Conservation (phyloP, 805 yeast species). For the Clavispora santaluciae region DNA sequence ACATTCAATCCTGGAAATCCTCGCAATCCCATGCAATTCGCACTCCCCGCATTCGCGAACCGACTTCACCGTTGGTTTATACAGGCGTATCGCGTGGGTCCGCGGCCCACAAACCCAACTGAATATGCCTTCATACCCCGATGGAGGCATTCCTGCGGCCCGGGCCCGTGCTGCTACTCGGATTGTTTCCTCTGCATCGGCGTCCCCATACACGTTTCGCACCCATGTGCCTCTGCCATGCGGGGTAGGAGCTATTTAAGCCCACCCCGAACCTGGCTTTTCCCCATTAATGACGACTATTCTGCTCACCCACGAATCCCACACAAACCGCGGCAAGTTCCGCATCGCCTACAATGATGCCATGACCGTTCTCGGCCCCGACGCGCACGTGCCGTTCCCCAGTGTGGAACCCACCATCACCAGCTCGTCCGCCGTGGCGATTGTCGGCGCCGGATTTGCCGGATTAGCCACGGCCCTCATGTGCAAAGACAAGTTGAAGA, state of each 20-base stretch:
- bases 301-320: conserved; percentile 27
- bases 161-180: no score
- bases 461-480: conserved; percentile 33
- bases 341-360: conserved; percentile 27
- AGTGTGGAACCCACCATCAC: conserved; percentile 15
- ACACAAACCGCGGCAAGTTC: conserved; percentile 26
- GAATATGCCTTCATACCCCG: no score
- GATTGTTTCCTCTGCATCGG: no score
- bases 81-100: no score
- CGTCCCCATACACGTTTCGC: no score
- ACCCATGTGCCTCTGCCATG: no score
- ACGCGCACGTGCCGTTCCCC: conserved; percentile 14
- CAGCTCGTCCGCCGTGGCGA: conserved; percentile 26
- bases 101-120: no score
- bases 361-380: conserved; percentile 21
- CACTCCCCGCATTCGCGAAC: no score
- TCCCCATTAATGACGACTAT: conserved; percentile 20
- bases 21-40: no score
- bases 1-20: no score
- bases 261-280: not conserved
- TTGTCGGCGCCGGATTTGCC: conserved; percentile 39
- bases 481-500: conserved; percentile 21
- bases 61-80: no score
- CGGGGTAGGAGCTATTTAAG: not conserved
- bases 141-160: no score